These are phyloP conservation scores for Flaveria bidentis DNA, from an alignment of 129 eudicot species.

Conservation along the genomic window DNA sequence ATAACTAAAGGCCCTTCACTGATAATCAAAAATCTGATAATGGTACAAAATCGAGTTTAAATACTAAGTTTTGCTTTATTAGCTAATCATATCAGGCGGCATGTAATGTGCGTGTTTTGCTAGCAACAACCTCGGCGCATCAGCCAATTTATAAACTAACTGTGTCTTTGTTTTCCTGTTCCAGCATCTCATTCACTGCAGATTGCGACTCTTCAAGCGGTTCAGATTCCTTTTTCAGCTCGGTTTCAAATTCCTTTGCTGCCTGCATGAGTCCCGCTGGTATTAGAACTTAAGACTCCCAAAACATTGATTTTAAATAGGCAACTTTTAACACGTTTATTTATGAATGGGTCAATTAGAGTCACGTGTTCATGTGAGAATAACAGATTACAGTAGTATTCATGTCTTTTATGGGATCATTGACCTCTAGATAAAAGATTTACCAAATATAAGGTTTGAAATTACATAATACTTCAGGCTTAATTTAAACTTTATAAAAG, in stretches of 20 bases:
- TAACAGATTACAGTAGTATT: background rate
- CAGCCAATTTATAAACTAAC: constrained; percentile 28
- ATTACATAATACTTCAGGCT: background rate
- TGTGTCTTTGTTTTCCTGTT: constrained; percentile 44
- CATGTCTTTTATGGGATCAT: background rate
- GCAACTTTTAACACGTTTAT: no score
- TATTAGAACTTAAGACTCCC: background rate
- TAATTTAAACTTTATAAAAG: background rate
- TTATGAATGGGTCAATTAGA: background rate
- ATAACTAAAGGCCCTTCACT: background rate
- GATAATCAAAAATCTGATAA: background rate
- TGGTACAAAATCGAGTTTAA: constrained; percentile 21
- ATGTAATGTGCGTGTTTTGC: background rate
- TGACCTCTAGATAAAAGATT: background rate
- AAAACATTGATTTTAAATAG: background rate
- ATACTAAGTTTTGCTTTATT: constrained; percentile 10
- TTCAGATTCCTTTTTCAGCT: constrained; percentile 65
- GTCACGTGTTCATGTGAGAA: no score
- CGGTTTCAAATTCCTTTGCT: constrained; percentile 79
- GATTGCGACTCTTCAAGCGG: constrained; percentile 35
- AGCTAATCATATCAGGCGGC: background rate
- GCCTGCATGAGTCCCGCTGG: constrained; percentile 44
- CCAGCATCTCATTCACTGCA: constrained; percentile 30
- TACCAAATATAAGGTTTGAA: background rate
- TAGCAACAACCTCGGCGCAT: background rate